Percentiles rank a stretch among this genome's conserved stretches.
These are phyloP conservation scores for Penicillium sclerotigenum DNA, from an alignment of 2,329 filamentous ascomycete genomes.

Conservation along the genomic window DNA sequence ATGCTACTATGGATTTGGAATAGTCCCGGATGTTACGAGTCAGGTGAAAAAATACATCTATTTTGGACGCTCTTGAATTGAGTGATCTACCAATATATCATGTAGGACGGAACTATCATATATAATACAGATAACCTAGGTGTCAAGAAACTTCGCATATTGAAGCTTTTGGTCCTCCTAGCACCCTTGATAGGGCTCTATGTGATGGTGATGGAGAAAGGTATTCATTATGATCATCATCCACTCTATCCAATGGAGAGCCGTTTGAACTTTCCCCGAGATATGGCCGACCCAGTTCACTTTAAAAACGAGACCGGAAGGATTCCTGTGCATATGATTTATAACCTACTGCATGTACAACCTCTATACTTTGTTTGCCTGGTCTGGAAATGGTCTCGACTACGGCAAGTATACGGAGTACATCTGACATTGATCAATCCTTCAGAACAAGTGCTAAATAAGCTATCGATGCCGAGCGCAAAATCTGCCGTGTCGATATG, in stretches of 20 bases:
- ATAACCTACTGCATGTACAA: background rate
- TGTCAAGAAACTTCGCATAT: background rate
- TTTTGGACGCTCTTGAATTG: background rate
- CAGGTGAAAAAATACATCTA: background rate
- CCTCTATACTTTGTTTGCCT: background rate
- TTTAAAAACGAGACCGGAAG: slow-evolving; percentile 1
- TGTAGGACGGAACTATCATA: background rate
- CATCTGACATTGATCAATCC: background rate
- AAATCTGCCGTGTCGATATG: background rate
- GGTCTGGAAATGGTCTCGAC: background rate
- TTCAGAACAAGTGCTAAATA: background rate
- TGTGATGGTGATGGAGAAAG: background rate
- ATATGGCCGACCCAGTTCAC: background rate
- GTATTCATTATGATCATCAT: background rate
- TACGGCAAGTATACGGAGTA: background rate
- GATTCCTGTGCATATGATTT: slow-evolving; percentile 1
- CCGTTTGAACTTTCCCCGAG: background rate
- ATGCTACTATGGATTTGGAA: background rate
- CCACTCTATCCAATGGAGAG: background rate
- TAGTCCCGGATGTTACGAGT: background rate
- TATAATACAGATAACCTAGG: background rate
- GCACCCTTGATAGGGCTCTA: background rate
- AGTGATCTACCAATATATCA: background rate
- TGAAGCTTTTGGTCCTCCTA: background rate
- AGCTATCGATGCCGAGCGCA: background rate